Evolutionary conservation across 371 early-diverging fungal species (phyloP), one percentile per base, ranked within the genome.

Genomic region (Mortierella sp.): DNA sequence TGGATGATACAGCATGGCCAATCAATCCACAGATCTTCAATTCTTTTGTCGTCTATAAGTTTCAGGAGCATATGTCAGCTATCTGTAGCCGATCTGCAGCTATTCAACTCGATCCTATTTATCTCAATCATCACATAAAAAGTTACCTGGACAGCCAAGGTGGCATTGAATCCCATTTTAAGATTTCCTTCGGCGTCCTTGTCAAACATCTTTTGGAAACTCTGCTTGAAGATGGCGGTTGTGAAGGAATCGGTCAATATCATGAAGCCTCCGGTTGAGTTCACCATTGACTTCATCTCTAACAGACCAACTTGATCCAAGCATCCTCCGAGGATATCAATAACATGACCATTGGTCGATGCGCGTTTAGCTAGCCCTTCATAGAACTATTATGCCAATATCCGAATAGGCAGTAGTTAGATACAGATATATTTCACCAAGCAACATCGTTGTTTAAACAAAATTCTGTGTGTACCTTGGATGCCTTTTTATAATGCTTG

Each of bases 141-240:
- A 13, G 7, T 15, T 87, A 92, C 92, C 87, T 92, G 92, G 24
- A 99, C 97, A 82, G 98, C 98, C 47, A 99, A 85, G 8, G 96
- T 96, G n/a, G 97, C 99, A 85, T 99, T 99, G 87, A 99, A 99
- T 15, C 97, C 99, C 95, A 97, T 95, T 76, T 91, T 89, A 81
- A 99, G 86, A 67, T 92, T 88, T 13, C 96, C 97, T 63, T 95
- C 92, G 15, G 89, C 90, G 75, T 98, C 98, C 86, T 96, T 97
- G 66, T 89, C 92, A 87, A 98, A 96, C 52, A 99, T 83, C 50
- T 96, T 91, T 78, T 96, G 94, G 92, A 97, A 97, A 76, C 96
- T 94, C 85, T 98, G 97, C 87, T 97, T 98, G 89, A 99, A 99
- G 59, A 99, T 96, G 36, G 95, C 89, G 11, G 97, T 97, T 52